phyloP scores from a whole-genome alignment of 2,329 filamentous ascomycete genomes.

The Orbilia ellipsospora region DNA sequence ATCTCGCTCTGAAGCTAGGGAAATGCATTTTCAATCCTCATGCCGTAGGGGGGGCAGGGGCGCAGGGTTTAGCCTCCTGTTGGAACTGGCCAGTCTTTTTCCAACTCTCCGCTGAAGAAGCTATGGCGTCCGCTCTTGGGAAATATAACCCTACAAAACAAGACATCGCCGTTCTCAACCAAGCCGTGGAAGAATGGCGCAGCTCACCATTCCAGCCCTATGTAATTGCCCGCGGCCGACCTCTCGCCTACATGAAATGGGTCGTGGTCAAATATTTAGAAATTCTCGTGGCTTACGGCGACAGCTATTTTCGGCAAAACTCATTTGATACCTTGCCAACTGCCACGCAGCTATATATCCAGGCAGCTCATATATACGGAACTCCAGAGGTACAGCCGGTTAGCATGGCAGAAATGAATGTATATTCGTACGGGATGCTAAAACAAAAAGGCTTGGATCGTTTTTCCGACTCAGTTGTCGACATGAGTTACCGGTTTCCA shows the following conservation, averaged over 20 bases:
- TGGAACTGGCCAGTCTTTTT: slow-evolving; percentile 49
- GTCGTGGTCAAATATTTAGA: slow-evolving; percentile 61
- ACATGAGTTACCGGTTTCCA: slow-evolving; percentile 56
- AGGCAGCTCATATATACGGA: slow-evolving; percentile 59
- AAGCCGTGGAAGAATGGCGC: slow-evolving; percentile 54
- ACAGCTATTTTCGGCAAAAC: slow-evolving; percentile 58
- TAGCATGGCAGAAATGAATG: slow-evolving; percentile 3
- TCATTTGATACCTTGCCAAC: slow-evolving; percentile 60
- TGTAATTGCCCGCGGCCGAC: slow-evolving; percentile 57
- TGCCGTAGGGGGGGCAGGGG: slow-evolving; percentile 2
- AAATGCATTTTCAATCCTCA: slow-evolving; percentile 11
- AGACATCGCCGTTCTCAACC: slow-evolving; percentile 13
- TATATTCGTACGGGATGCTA: neutral
- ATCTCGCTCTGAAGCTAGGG: slow-evolving; percentile 12
- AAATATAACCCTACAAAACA: slow-evolving; percentile 13
- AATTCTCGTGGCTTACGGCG: slow-evolving; percentile 60
- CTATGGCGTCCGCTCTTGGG: neutral
- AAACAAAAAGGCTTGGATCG: slow-evolving; percentile 7
- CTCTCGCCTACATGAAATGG: slow-evolving; percentile 61
- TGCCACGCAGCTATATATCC: slow-evolving; percentile 60
- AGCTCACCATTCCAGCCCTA: slow-evolving; percentile 57
- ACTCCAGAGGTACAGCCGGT: slow-evolving; percentile 2
- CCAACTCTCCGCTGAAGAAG: slow-evolving; percentile 1
- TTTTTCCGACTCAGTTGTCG: neutral
- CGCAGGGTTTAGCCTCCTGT: slow-evolving; percentile 36